Evolutionary conservation across 306 rosid genomes (phyloP), one percentile per base, ranked within the genome.

Genomic region (Elaeagnus macrophylla): DNA sequence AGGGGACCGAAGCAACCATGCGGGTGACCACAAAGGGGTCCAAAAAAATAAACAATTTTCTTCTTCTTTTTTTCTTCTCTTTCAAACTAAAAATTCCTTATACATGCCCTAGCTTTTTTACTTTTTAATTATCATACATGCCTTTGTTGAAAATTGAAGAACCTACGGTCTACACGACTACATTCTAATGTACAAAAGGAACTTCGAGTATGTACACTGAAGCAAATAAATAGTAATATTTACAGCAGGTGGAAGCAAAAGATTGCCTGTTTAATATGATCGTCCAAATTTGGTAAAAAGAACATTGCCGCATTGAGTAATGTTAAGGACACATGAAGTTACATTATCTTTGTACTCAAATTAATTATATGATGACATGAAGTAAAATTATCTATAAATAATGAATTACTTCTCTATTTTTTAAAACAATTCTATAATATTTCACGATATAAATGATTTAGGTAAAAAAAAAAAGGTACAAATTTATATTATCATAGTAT

Each of bases 1-100:
- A 41, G 72, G 84, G 94, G 97, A 81, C 93, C 91, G 62, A 76
- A 74, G 55, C 39, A 11, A 32, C 81, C 94, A 87, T 81, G 85
- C 83, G 77, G 75, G 79, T 77, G 95, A 75, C 89, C 89, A 87
- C 89, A 73, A 76, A 80, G 54, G 61, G 72, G 64, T 53, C 52
- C 49, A 77, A 79, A 51, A 41, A 51, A 56, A n/a, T n/a, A n/a
- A 56, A 46, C 59, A 59, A 56, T 53, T 47, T 48, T 49, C 73
- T 59, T 12, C 7, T n/a, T 44, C 15, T 43, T 43, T 9, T 15
- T 14, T 8, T 25, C 8, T 7, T 6, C 2, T 9, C 49, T 25
- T 32, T 0, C 19, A 19, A 13, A 12, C 3, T 6, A 40, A n/a
- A n/a, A n/a, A n/a, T n/a, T n/a, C n/a, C n/a, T n/a, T n/a, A n/a